Base-by-base conservation (phyloP, 2,329 filamentous ascomycete genomes). In the Xylaria digitata region DNA sequence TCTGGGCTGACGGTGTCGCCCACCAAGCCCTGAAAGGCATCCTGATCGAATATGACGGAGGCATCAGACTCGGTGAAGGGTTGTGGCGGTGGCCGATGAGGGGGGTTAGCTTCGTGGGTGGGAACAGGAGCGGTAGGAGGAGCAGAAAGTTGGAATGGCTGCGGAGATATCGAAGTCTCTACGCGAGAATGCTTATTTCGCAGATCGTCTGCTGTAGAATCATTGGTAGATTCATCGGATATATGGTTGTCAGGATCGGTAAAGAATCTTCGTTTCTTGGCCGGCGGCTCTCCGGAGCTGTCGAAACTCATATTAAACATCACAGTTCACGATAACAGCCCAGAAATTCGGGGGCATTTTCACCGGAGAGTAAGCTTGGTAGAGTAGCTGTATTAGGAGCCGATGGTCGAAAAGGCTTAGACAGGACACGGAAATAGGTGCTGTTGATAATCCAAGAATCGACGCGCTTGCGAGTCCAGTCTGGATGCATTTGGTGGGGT, bases 11-110 rank as follows among this genome's bases (percentile, higher is more conserved):
- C 81, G 58, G 85, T 85, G 64, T 86, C 84, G 42, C 88, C 89
- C 23, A 91, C 79, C 66, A 91, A 85, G 64, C 79, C 81, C 72
- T 90, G 84, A 61, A 92, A 89, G 0, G 81, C 83, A 37, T 82
- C 82, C 63, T 83, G 80, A 70, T 90, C 86, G 67, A 91, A 91
- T 0, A 77, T 76, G 73, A 58, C 75, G 60, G 15, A 71, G 66
- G 70, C 66, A n/a, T 69, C 65, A 2, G 65, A 58, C 17, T 52
- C 46, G 21, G 65, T 23, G 15, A 66, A 62, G 65, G 67, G 7
- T 63, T 64, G 57, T 61, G 61, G 53, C 49, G 45, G 60, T 43
- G 43, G 61, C 40, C 19, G 53, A 34, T 43, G 37, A 46, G 50
- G 17, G 37, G 30, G 54, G 17, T 50, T 30, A 3, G 48, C 46